Evolutionary conservation across 345 rosid species (phyloP).

Genomic region (Eucalyptus pauciflora): DNA sequence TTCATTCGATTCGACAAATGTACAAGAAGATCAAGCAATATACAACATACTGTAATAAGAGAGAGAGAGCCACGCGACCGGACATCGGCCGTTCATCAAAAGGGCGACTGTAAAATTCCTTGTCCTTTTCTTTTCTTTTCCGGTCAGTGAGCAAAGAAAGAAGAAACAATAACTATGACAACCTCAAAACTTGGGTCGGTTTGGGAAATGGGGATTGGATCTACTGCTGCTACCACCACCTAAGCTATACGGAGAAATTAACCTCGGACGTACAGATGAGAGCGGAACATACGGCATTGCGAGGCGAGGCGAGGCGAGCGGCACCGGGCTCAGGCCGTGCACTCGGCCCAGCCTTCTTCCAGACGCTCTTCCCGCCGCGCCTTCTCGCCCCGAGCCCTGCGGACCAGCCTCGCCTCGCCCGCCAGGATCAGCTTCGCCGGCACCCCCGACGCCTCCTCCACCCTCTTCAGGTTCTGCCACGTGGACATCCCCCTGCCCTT

Average conservation of each 20-base stretch:
- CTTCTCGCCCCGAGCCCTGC: not conserved
- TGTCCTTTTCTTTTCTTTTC: not conserved
- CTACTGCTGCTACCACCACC: not conserved
- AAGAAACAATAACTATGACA: not conserved
- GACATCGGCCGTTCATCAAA: not conserved
- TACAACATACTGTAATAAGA: not conserved
- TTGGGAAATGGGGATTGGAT: not conserved
- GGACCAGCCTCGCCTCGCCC: slow-evolving; percentile 14
- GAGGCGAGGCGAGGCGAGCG: not conserved
- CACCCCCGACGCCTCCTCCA: slow-evolving; percentile 24
- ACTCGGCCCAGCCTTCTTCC: slow-evolving; percentile 44
- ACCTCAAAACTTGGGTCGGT: not conserved
- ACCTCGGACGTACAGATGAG: not conserved
- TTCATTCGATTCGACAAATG: not conserved
- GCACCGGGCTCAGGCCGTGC: not conserved
- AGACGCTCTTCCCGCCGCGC: not conserved
- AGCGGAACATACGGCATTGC: not conserved
- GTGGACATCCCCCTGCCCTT: not conserved
- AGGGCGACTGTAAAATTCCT: not conserved
- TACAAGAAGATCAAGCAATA: not conserved
- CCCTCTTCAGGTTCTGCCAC: slow-evolving; percentile 16
- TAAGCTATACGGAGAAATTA: not conserved
- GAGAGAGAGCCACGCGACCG: not conserved
- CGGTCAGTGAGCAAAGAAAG: not conserved
- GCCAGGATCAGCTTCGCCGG: slow-evolving; percentile 26